These are phyloP conservation scores for Phyllosticta citrichinensis DNA, from an alignment of 2,329 filamentous ascomycete genomes.

Conservation along the genomic window DNA sequence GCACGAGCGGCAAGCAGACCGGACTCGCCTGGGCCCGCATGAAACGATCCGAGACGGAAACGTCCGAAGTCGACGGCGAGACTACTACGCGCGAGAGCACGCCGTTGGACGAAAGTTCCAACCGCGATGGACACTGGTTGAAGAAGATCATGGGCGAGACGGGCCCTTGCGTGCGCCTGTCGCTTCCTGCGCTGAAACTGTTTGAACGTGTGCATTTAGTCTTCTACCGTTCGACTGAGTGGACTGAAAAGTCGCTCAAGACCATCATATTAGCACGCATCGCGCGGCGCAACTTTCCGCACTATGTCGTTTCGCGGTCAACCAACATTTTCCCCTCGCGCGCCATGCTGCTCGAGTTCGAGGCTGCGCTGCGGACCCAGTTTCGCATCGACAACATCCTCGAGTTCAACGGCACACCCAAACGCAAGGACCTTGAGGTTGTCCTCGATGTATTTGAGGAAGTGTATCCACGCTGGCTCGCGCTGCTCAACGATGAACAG, in stretches of 20 bases:
- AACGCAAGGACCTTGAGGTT: conserved; percentile 52
- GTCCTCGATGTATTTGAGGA: conserved; percentile 64
- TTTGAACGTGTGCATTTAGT: conserved; percentile 94
- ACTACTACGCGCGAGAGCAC: conserved; percentile 21
- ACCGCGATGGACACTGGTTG: conserved; percentile 64
- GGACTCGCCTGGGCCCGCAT: conserved; percentile 62
- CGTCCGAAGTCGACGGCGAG: conserved; percentile 37
- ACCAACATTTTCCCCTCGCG: conserved; percentile 80
- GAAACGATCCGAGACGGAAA: conserved; percentile 52
- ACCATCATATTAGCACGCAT: conserved; percentile 92
- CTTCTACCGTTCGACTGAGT: conserved; percentile 91
- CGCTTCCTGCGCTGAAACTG: conserved; percentile 59
- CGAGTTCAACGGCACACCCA: conserved; percentile 65
- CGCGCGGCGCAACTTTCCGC: conserved; percentile 74
- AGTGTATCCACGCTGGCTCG: conserved; percentile 72
- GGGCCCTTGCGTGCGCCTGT: conserved; percentile 76
- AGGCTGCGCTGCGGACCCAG: conserved; percentile 73
- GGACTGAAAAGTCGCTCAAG: conserved; percentile 94
- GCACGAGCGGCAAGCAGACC: conserved; percentile 62
- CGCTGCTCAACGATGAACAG: conserved; percentile 62
- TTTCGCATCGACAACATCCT: conserved; percentile 71
- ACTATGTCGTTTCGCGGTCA: conserved; percentile 83
- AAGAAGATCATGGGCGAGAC: conserved; percentile 66
- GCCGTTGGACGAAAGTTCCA: conserved; percentile 34
- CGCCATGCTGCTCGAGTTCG: conserved; percentile 71